Evolutionary conservation across 208 protist species (phyloP), one percentile per base, ranked within the genome.

Genomic region (Trypanosomatidae sp.): DNA sequence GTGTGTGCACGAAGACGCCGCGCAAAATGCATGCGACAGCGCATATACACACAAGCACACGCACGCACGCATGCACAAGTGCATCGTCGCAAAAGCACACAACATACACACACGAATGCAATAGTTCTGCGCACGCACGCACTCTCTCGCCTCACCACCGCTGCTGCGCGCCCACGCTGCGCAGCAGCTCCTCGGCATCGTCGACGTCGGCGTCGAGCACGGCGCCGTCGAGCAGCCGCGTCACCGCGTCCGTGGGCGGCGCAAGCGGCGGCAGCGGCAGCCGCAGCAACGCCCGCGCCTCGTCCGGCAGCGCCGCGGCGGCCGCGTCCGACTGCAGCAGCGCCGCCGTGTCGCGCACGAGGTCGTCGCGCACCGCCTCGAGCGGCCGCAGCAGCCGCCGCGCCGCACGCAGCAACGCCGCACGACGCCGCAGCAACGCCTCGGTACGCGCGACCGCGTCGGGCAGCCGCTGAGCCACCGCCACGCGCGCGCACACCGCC

Each of bases 131-230:
- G 10, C 13, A 8, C 28, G 10, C 28, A 13, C 8, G 40, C 30
- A 64, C 32, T 7, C 39, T 21, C 15, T 56, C 7, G 7, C 13
- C 32, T 23, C 53, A 48, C 13, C 46, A 38, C 50, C 51, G 46
- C 6, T 45, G 38, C 20, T 45, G 33, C 21, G 43, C 13, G 23
- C 21, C 45, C 11, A 45, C 33, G 13, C 48, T 33, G 3, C 13
- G 33, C 24, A 21, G 15, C 37, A 57, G 50, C 22, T 47, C 51
- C n/a, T 19, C 57, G 28, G 56, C 57, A 7, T 56, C 51, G 20
- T 57, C 50, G 37, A 45, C 48, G 33, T 64, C 57, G 33, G 53
- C 57, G 24, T 56, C 48, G n/a, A n/a, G n/a, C n/a, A n/a, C n/a
- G 13, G 49, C 57, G 21, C 57, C 48, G 28, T 64, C 57, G 21